These are phyloP conservation scores for Stephania yunnanensis DNA, from an alignment of 164 flowering plant genomes.

Conservation along the genomic window DNA sequence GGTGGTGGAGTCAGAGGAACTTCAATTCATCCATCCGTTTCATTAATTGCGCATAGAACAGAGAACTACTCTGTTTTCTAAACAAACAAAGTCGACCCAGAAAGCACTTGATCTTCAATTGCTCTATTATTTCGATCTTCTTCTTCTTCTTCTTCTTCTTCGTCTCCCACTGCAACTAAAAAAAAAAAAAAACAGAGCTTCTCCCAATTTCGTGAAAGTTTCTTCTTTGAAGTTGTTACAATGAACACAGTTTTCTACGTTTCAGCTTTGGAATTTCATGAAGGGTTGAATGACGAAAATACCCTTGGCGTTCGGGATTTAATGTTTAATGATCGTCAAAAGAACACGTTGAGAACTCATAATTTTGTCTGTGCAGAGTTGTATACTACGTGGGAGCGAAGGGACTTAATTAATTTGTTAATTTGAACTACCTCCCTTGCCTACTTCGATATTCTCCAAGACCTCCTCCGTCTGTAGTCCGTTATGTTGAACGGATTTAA, in stretches of 20 bases:
- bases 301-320: not conserved
- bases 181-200: not conserved
- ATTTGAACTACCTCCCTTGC: too few relatives aligned
- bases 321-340: too few relatives aligned
- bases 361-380: too few relatives aligned
- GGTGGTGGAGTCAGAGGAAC: not conserved
- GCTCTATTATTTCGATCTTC: not conserved
- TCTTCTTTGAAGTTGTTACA: not conserved
- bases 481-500: too few relatives aligned
- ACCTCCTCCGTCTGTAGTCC: too few relatives aligned
- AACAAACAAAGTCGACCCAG: not conserved
- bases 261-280: not conserved
- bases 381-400: too few relatives aligned
- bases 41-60: slow-evolving; percentile 7
- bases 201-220: not conserved
- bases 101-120: not conserved
- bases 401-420: too few relatives aligned
- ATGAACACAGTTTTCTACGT: not conserved
- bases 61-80: not conserved
- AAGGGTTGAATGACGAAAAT: not conserved
- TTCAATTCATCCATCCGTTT: not conserved
- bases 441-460: too few relatives aligned
- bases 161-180: not conserved
- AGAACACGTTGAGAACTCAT: too few relatives aligned
- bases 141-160: not conserved